These are phyloP conservation scores for Anacardium occidentale DNA, from an alignment of 345 rosid genomes.

Conservation along the genomic window DNA sequence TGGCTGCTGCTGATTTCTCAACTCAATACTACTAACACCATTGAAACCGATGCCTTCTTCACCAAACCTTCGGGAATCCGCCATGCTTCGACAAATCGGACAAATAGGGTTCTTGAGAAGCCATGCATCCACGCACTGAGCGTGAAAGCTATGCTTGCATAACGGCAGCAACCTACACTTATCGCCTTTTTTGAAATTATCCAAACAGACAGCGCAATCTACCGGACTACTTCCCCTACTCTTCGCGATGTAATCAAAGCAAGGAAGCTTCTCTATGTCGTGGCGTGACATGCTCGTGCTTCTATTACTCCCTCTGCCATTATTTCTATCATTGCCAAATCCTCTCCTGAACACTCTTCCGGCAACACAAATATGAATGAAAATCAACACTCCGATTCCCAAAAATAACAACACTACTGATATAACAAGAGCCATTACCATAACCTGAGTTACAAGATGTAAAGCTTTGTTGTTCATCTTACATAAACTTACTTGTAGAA, in stretches of 20 bases:
- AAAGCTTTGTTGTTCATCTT: constrained; percentile 19
- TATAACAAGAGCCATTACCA: constrained; percentile 33
- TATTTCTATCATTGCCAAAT: not conserved
- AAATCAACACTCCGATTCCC: constrained; percentile 39
- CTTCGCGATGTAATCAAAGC: constrained; percentile 39
- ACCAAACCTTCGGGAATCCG: constrained; percentile 26
- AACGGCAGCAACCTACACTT: constrained; percentile 53
- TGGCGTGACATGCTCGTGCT: constrained; percentile 37
- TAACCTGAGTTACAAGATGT: constrained; percentile 17
- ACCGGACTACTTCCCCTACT: constrained; percentile 35
- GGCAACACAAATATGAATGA: constrained; percentile 42
- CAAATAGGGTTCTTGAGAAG: constrained; percentile 54
- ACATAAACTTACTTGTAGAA: no score
- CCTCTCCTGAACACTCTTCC: constrained; percentile 36
- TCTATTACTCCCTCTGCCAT: not conserved
- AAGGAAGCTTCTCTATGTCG: constrained; percentile 58
- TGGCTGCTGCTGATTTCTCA: constrained; percentile 1
- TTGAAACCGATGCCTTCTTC: constrained; percentile 25
- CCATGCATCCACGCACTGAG: constrained; percentile 54
- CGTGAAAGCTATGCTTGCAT: constrained; percentile 59
- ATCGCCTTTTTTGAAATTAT: constrained; percentile 48
- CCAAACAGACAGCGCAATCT: constrained; percentile 64
- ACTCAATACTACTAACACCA: constrained; percentile 16
- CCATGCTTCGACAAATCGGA: constrained; percentile 48
- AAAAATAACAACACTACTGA: constrained; percentile 37